Conservation (phyloP, 2,329 filamentous ascomycete genomes). For the Hymenoscyphus fraxineus region DNA sequence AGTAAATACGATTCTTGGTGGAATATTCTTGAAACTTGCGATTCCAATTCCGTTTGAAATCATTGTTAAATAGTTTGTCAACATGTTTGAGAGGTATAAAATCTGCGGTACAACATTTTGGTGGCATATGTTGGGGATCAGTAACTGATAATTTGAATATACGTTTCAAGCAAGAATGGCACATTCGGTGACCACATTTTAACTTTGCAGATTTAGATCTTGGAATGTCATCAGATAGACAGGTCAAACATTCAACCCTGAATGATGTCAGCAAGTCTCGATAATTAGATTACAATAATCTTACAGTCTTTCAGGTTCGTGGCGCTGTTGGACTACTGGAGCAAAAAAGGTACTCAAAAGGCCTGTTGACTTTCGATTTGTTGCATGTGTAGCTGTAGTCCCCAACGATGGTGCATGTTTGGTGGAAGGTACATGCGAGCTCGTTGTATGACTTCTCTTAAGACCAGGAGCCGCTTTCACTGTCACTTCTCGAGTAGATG, state of each 20-base stretch:
- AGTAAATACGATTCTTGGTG: conserved; percentile 72
- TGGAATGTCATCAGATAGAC: conserved; percentile 63
- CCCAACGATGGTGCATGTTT: conserved; percentile 18
- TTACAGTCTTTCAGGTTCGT: conserved; percentile 32
- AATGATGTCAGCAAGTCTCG: conserved; percentile 21
- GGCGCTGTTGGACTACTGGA: conserved; percentile 17
- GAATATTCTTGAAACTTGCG: conserved; percentile 74
- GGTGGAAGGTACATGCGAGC: conserved; percentile 19
- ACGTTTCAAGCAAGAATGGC: conserved; percentile 68
- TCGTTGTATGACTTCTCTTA: conserved; percentile 28
- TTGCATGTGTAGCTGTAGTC: conserved; percentile 19
- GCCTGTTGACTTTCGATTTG: conserved; percentile 19
- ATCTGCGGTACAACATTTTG: conserved; percentile 71
- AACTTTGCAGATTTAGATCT: conserved; percentile 64
- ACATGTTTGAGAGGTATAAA: conserved; percentile 74
- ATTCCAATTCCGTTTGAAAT: conserved; percentile 79
- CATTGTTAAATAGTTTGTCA: conserved; percentile 66
- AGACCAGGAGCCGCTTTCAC: conserved; percentile 17
- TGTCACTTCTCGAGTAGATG: conserved; percentile 17
- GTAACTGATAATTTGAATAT: conserved; percentile 72
- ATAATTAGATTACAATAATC: background rate
- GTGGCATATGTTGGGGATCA: conserved; percentile 80
- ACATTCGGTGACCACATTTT: conserved; percentile 78
- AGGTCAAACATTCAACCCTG: conserved; percentile 70
- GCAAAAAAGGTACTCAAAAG: conserved; percentile 27